A percentile compares a stretch with the other conserved stretches of the same genome.
These are phyloP conservation scores for Datisca glomerata DNA, from an alignment of 306 rosid species.

Conservation along the genomic window DNA sequence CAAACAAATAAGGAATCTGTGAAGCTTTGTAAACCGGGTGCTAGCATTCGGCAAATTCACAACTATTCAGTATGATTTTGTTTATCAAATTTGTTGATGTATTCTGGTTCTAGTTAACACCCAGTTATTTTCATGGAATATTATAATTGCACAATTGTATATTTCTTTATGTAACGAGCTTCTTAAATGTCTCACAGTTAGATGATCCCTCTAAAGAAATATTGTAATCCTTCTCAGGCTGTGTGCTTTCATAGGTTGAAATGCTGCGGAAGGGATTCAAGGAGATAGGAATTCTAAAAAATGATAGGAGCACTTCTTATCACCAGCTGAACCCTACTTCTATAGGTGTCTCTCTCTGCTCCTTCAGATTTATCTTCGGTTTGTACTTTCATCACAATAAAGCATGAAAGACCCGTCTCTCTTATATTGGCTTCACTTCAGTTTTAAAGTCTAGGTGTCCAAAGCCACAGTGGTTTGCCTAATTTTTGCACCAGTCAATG, in stretches of 20 bases:
- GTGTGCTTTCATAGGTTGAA: slow-evolving; percentile 41
- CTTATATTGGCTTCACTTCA: background rate
- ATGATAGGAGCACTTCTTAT: slow-evolving; percentile 38
- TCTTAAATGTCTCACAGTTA: slow-evolving; percentile 9
- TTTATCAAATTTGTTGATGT: no score
- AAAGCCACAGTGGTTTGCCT: no score
- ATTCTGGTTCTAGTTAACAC: no score
- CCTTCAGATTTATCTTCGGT: slow-evolving; percentile 3
- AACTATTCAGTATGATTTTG: slow-evolving; percentile 67
- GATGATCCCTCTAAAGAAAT: slow-evolving; percentile 2
- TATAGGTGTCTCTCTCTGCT: slow-evolving; percentile 41
- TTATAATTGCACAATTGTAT: no score
- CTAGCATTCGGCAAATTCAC: slow-evolving; percentile 65
- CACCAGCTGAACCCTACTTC: slow-evolving; percentile 89
- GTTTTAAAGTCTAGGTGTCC: no score
- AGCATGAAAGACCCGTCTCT: background rate
- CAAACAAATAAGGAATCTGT: slow-evolving; percentile 65
- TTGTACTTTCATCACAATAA: slow-evolving; percentile 4
- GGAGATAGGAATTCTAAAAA: slow-evolving; percentile 66
- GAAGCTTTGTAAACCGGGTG: slow-evolving; percentile 87
- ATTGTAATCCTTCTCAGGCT: slow-evolving; percentile 9
- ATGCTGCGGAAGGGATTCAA: slow-evolving; percentile 73
- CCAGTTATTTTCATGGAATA: no score
- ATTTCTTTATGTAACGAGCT: slow-evolving; percentile 11
- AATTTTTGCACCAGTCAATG: slow-evolving; percentile 3